Percentiles rank a stretch among this genome's conserved stretches.
phyloP scores from a whole-genome alignment of 345 rosid species.

The Geranium brycei region DNA sequence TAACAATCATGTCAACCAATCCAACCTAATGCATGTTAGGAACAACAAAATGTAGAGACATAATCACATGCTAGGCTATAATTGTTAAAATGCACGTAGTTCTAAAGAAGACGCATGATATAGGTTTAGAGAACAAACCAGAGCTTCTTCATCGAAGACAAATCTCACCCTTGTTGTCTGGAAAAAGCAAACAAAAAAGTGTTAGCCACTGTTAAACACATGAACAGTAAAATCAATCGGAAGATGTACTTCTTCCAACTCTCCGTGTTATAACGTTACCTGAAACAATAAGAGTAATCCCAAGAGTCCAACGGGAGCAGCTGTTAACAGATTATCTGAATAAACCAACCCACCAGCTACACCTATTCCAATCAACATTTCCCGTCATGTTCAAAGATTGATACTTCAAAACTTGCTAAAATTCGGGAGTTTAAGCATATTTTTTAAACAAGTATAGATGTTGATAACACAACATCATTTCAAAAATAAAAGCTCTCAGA shows the following conservation, averaged over 20 bases:
- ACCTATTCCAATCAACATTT: constrained; percentile 29
- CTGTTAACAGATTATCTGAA: constrained; percentile 45
- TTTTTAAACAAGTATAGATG: background rate
- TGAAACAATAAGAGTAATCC: constrained; percentile 61
- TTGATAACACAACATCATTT: background rate
- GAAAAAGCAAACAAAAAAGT: constrained; percentile 6
- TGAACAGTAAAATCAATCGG: background rate
- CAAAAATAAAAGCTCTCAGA: background rate
- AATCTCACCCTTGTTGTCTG: constrained; percentile 69
- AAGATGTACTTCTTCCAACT: background rate
- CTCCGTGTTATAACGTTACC: constrained; percentile 20
- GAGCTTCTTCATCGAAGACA: constrained; percentile 54
- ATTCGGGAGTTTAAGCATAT: background rate
- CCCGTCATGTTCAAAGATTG: background rate
- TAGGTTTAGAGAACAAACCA: constrained; percentile 32
- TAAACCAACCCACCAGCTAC: constrained; percentile 51
- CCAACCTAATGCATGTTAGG: background rate
- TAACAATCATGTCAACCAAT: background rate
- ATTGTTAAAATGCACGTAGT: background rate
- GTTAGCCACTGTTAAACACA: background rate
- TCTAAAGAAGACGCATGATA: background rate
- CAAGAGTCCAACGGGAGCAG: constrained; percentile 58
- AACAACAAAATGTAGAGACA: background rate
- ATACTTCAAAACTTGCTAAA: background rate
- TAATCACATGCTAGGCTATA: background rate